Evolutionary conservation across 1,139 yeast genomes (phyloP).

Genomic region (Blastobotrys buckinghamii): DNA sequence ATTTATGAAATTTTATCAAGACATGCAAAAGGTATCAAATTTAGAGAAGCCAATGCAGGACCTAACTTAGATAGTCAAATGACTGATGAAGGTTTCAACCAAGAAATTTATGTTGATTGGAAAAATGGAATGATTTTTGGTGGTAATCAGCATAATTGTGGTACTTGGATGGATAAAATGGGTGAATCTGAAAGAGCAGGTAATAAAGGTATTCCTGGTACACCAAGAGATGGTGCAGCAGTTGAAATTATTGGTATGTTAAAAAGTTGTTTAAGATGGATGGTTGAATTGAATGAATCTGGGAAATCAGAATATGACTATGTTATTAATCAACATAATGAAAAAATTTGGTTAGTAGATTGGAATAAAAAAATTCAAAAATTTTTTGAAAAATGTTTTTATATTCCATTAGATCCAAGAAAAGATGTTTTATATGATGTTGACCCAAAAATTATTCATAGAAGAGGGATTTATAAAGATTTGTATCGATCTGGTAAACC

Average conservation of each 20-base stretch:
- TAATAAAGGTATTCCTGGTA: slow-evolving; percentile 87
- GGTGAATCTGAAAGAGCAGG: slow-evolving; percentile 87
- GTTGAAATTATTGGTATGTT: slow-evolving; percentile 85
- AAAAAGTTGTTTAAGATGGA: slow-evolving; percentile 79
- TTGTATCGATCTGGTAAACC: slow-evolving; percentile 73
- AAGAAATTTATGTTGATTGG: slow-evolving; percentile 81
- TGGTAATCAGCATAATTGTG: slow-evolving; percentile 89
- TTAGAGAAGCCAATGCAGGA: slow-evolving; percentile 96
- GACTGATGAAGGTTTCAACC: slow-evolving; percentile 90
- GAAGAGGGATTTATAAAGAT: slow-evolving; percentile 94
- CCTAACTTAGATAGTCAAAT: slow-evolving; percentile 81
- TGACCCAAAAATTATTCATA: slow-evolving; percentile 61
- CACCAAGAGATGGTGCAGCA: slow-evolving; percentile 97
- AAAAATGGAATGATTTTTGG: slow-evolving; percentile 80
- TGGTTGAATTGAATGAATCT: slow-evolving; percentile 47
- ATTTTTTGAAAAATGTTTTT: slow-evolving; percentile 74
- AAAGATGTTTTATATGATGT: slow-evolving; percentile 56
- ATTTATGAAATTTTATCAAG: slow-evolving; percentile 75
- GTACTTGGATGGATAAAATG: slow-evolving; percentile 99
- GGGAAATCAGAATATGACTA: slow-evolving; percentile 38
- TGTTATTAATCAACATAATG: slow-evolving; percentile 50
- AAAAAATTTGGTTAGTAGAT: slow-evolving; percentile 44
- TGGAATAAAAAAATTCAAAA: slow-evolving; percentile 70
- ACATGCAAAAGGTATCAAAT: slow-evolving; percentile 83
- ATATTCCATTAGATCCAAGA: slow-evolving; percentile 60